Conservation (phyloP, 768 basidiomycete genomes). For the Suillus cothurnatus region DNA sequence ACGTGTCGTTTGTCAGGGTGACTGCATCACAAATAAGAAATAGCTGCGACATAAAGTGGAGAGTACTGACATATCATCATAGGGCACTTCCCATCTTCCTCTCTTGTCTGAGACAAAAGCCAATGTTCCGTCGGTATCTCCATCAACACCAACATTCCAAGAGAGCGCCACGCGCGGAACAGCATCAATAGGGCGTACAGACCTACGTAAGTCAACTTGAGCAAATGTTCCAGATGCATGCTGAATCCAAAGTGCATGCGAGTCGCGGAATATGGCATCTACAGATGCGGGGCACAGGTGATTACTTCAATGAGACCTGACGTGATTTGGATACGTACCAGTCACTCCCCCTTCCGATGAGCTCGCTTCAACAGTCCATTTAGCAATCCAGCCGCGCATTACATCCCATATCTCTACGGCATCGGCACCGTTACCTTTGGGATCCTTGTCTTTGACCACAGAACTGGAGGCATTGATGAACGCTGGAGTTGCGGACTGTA, state of each 20-base stretch:
- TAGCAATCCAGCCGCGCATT: conserved; percentile 76
- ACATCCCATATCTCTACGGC: conserved; percentile 88
- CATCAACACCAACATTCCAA: conserved; percentile 50
- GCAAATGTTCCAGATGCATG: conserved; percentile 78
- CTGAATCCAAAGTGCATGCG: conserved; percentile 72
- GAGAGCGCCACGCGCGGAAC: conserved; percentile 63
- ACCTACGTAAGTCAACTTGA: conserved; percentile 73
- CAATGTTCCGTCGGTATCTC: conserved; percentile 50
- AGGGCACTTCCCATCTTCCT: conserved; percentile 65
- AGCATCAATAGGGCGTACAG: conserved; percentile 64
- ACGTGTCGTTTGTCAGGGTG: conserved; percentile 34
- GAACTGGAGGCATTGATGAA: conserved; percentile 20
- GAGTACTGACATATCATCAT: conserved; percentile 73
- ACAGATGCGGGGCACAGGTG: background rate
- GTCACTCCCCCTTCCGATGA: conserved; percentile 72
- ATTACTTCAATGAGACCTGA: background rate
- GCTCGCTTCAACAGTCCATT: conserved; percentile 73
- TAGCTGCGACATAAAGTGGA: background rate
- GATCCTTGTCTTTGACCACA: conserved; percentile 16
- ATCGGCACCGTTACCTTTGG: conserved; percentile 36
- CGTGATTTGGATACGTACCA: conserved; percentile 45
- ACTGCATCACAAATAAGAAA: conserved; percentile 28
- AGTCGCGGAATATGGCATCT: conserved; percentile 74
- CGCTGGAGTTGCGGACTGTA: conserved; percentile 25
- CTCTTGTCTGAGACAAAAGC: conserved; percentile 65